phyloP scores from a whole-genome alignment of 768 basidiomycete genomes.

The Lactarius tabidus region DNA sequence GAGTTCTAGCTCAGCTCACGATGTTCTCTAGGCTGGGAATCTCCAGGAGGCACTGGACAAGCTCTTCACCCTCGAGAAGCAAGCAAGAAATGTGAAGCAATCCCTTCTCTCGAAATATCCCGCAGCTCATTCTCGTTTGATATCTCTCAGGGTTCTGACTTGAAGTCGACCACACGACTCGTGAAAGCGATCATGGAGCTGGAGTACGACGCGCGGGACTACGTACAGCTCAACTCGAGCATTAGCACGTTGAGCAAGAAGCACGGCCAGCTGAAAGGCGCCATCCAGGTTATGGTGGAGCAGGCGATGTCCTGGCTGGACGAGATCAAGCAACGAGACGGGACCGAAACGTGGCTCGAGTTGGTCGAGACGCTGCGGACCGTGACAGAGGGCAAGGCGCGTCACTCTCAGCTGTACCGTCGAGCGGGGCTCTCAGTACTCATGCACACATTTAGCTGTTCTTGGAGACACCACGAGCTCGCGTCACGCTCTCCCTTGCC shows the following conservation, averaged over 20 bases:
- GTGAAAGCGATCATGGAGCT: conserved; percentile 70
- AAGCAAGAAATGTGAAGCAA: conserved; percentile 80
- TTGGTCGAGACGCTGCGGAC: conserved; percentile 83
- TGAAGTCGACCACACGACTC: conserved; percentile 84
- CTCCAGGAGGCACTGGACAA: conserved; percentile 87
- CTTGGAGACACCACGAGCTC: conserved; percentile 92
- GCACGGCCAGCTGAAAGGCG: conserved; percentile 92
- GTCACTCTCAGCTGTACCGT: conserved; percentile 27
- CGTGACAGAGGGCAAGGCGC: conserved; percentile 95
- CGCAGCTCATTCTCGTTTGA: neutral
- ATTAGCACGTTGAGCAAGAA: conserved; percentile 81
- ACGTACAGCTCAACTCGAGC: conserved; percentile 63
- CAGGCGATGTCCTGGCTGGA: conserved; percentile 77
- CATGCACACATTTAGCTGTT: conserved; percentile 60
- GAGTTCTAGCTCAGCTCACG: conserved; percentile 1
- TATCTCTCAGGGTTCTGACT: conserved; percentile 75
- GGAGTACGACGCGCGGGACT: conserved; percentile 68
- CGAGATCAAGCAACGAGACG: conserved; percentile 63
- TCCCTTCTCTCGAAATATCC: conserved; percentile 19
- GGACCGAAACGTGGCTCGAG: conserved; percentile 76
- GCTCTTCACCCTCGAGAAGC: conserved; percentile 87
- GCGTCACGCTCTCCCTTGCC: conserved; percentile 85
- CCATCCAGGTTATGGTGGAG: conserved; percentile 90
- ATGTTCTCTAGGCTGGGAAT: conserved; percentile 59
- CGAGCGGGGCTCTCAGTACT: neutral